Evolutionary conservation across 2,329 filamentous ascomycete species (phyloP).

Genomic region (Claviceps sp.): DNA sequence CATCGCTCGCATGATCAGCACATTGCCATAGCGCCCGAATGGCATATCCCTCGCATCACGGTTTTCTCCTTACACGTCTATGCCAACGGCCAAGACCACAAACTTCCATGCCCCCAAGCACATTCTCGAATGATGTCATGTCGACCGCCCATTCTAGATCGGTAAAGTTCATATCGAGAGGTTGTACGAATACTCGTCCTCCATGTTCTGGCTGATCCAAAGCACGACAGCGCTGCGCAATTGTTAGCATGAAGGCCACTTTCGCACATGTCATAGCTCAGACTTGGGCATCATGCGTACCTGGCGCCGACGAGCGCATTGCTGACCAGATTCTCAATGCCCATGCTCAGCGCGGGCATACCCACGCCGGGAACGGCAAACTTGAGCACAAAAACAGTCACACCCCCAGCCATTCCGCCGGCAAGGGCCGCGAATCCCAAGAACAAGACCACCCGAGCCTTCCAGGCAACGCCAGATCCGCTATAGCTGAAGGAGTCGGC

Average conservation of each 20-base stretch:
- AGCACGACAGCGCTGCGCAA: conserved; percentile 43
- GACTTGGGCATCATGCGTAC: conserved; percentile 21
- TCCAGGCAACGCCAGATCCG: conserved; percentile 52
- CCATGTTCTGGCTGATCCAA: conserved; percentile 60
- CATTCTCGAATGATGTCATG: too few species aligned
- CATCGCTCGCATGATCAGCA: not conserved
- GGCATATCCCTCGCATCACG: not conserved
- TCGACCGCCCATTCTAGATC: too few species aligned
- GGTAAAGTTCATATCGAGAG: conserved; percentile 31
- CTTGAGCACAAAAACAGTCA: conserved; percentile 55
- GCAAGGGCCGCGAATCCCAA: conserved; percentile 52
- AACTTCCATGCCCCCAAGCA: too few species aligned
- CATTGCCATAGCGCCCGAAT: not conserved
- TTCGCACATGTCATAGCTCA: not conserved
- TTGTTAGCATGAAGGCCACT: conserved; percentile 7
- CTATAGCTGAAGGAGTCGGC: conserved; percentile 50
- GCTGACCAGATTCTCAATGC: conserved; percentile 51
- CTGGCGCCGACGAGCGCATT: conserved; percentile 50
- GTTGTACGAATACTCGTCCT: conserved; percentile 59
- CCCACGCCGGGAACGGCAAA: conserved; percentile 43
- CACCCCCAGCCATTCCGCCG: conserved; percentile 55
- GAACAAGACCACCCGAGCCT: conserved; percentile 54
- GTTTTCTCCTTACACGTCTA: not conserved
- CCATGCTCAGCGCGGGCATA: conserved; percentile 51
- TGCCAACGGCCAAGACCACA: not conserved